Evolutionary conservation across 257 asterid genomes (phyloP).

Genomic region (Salvia miltiorrhiza): DNA sequence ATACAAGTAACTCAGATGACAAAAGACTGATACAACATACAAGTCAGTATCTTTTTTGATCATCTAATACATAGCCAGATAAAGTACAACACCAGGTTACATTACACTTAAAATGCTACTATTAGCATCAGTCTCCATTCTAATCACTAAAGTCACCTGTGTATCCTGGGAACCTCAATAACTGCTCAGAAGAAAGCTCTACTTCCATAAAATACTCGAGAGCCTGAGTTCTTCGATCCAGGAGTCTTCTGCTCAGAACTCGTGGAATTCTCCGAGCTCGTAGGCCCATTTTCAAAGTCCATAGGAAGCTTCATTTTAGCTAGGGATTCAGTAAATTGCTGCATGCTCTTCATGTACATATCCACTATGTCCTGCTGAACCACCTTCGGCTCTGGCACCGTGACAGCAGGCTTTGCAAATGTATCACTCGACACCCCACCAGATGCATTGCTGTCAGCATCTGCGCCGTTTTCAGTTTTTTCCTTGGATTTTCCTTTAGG

Average conservation of each 20-base stretch:
- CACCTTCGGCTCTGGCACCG: constrained; percentile 62
- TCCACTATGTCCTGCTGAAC: constrained; percentile 97
- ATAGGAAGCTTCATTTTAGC: constrained; percentile 96
- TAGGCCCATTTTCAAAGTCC: constrained; percentile 69
- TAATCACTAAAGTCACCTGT: constrained; percentile 52
- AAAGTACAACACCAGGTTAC: constrained; percentile 31
- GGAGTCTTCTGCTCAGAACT: constrained; percentile 72
- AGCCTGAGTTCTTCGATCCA: constrained; percentile 64
- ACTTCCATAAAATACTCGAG: constrained; percentile 92
- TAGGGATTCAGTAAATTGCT: constrained; percentile 85
- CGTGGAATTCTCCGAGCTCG: constrained; percentile 74
- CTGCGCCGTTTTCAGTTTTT: constrained; percentile 30
- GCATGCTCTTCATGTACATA: constrained; percentile 99
- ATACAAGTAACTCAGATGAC: constrained; percentile 31
- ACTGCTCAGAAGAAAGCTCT: constrained; percentile 88
- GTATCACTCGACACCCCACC: constrained; percentile 27
- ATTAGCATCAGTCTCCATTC: constrained; percentile 44
- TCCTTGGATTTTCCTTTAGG: constrained; percentile 40
- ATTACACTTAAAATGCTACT: constrained; percentile 24
- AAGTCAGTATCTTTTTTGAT: constrained; percentile 31
- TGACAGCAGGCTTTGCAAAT: constrained; percentile 46
- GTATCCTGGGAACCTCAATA: constrained; percentile 23
- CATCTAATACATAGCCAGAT: constrained; percentile 32
- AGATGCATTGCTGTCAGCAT: constrained; percentile 39
- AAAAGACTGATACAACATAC: constrained; percentile 25